A percentile compares a stretch with the other conserved stretches of the same genome.
These are phyloP conservation scores for Leptomonas pyrrhocoris DNA, from an alignment of 208 protist genomes.

Conservation along the genomic window DNA sequence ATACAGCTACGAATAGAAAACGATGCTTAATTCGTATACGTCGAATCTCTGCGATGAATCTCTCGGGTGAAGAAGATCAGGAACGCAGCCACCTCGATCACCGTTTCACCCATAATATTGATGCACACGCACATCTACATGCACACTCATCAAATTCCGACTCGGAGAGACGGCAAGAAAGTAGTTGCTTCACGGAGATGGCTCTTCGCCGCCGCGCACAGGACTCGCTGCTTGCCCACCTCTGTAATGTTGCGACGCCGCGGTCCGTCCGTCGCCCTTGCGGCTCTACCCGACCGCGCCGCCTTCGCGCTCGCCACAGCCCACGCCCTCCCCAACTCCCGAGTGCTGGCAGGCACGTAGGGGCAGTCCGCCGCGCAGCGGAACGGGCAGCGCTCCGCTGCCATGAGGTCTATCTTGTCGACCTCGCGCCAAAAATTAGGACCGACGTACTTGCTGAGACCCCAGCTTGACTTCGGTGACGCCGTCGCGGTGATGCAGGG, in stretches of 20 bases:
- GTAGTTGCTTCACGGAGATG: constrained; percentile 18
- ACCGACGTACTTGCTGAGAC: background rate
- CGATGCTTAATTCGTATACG: no score
- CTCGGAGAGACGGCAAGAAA: constrained; percentile 16
- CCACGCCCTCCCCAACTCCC: constrained; percentile 24
- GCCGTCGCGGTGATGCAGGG: background rate
- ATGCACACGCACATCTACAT: background rate
- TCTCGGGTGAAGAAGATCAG: no score
- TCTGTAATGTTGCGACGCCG: constrained; percentile 14
- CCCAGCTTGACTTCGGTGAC: background rate
- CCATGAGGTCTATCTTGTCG: constrained; percentile 51
- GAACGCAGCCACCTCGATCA: no score
- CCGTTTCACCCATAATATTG: no score
- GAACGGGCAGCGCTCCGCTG: constrained; percentile 39
- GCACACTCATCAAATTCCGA: constrained; percentile 1
- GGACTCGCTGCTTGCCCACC: constrained; percentile 28
- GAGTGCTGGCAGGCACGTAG: constrained; percentile 29
- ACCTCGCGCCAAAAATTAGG: background rate
- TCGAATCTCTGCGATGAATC: no score
- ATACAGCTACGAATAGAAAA: background rate
- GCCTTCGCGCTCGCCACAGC: background rate
- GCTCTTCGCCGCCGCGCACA: constrained; percentile 17
- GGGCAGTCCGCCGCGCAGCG: constrained; percentile 49
- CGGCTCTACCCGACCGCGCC: background rate
- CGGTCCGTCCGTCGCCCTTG: background rate